These are phyloP conservation scores for Apiospora rasikravindrae DNA, from an alignment of 2,329 filamentous ascomycete genomes.

Conservation along the genomic window DNA sequence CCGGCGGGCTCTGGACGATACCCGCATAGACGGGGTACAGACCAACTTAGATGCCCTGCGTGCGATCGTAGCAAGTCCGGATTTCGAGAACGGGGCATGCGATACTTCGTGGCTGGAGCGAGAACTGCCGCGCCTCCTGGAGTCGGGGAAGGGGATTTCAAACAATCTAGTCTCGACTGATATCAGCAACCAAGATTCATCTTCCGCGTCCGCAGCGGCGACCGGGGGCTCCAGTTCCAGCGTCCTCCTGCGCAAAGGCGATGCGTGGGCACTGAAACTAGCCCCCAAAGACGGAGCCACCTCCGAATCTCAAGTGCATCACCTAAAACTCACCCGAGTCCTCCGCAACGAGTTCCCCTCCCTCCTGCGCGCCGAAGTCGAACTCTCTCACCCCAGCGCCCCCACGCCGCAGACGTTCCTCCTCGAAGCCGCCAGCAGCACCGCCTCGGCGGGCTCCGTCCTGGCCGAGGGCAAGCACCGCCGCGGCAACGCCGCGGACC, in stretches of 20 bases:
- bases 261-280: slow-evolving; percentile 61
- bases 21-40: slow-evolving; percentile 59
- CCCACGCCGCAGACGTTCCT: slow-evolving; percentile 10
- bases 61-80: slow-evolving; percentile 55
- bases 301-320: slow-evolving; percentile 44
- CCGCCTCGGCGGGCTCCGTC: slow-evolving; percentile 49
- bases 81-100: slow-evolving; percentile 53
- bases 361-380: slow-evolving; percentile 57
- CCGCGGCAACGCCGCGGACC: slow-evolving; percentile 54
- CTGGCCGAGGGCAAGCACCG: slow-evolving; percentile 53
- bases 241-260: slow-evolving; percentile 60
- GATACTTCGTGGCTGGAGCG: slow-evolving; percentile 64
- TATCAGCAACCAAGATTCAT: too few species aligned
- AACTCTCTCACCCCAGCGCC: slow-evolving; percentile 47
- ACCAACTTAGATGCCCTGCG: slow-evolving; percentile 62
- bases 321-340: slow-evolving; percentile 59
- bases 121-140: slow-evolving; percentile 44
- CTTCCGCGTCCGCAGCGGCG: background rate
- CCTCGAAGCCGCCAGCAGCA: slow-evolving; percentile 24
- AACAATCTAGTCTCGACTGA: background rate
- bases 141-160: slow-evolving; percentile 28
- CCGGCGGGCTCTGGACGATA: slow-evolving; percentile 59
- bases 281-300: slow-evolving; percentile 37
- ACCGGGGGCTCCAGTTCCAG: slow-evolving; percentile 34
- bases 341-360: slow-evolving; percentile 65